phyloP scores from a whole-genome alignment of 1,139 yeast species.

The Lodderomyces theae region DNA sequence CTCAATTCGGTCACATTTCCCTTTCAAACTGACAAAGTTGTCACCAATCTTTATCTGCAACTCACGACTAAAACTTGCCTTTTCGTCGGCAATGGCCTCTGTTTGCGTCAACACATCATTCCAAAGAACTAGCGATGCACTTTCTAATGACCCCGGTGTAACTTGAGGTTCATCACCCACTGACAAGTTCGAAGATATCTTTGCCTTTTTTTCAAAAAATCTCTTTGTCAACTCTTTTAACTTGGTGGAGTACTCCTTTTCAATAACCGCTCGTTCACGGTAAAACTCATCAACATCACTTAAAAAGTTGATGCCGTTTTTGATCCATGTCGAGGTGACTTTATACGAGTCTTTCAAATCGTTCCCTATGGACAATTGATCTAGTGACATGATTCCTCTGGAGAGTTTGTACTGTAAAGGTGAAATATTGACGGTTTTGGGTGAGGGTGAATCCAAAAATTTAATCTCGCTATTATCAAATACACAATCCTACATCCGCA shows the following conservation, averaged over 20 bases:
- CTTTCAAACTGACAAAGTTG: constrained; percentile 55
- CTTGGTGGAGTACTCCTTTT: constrained; percentile 75
- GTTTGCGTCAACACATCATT: constrained; percentile 83
- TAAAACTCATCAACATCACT: constrained; percentile 80
- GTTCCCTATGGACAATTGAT: constrained; percentile 52
- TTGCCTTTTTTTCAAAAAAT: constrained; percentile 76
- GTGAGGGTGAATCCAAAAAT: not conserved
- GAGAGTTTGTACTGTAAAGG: too few species aligned
- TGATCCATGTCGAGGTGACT: constrained; percentile 72
- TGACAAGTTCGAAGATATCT: constrained; percentile 60
- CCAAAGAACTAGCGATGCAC: constrained; percentile 95
- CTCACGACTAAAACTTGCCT: constrained; percentile 58
- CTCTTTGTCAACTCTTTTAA: constrained; percentile 63
- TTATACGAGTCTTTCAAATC: constrained; percentile 79
- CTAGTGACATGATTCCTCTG: constrained; percentile 15
- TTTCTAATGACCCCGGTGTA: constrained; percentile 93
- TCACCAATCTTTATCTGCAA: constrained; percentile 60
- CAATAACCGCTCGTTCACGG: constrained; percentile 75
- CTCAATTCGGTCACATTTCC: constrained; percentile 53
- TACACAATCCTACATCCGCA: too few species aligned
- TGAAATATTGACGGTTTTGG: not conserved
- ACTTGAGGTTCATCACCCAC: constrained; percentile 91
- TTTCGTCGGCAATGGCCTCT: constrained; percentile 74
- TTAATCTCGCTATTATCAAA: too few species aligned
- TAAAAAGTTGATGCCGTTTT: constrained; percentile 71